phyloP scores from a whole-genome alignment of 2,329 filamentous ascomycete genomes.

The Dothistroma septosporum region DNA sequence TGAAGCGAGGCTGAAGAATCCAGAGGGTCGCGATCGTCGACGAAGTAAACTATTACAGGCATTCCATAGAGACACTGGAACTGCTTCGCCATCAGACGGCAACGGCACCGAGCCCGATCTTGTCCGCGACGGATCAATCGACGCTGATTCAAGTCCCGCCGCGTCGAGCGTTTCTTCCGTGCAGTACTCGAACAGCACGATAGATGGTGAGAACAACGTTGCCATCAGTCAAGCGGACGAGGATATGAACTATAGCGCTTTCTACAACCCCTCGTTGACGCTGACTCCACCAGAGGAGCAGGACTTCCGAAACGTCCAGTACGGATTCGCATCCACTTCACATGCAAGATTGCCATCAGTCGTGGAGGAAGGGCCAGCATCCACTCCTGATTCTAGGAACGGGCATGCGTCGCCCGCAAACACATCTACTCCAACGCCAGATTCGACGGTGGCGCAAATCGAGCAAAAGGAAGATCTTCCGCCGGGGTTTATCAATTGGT shows the following conservation, averaged over 20 bases:
- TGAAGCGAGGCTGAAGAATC: conserved; percentile 6
- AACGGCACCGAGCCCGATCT: not conserved
- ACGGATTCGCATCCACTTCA: not conserved
- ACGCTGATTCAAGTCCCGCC: not conserved
- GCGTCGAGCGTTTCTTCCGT: not conserved
- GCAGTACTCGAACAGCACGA: not conserved
- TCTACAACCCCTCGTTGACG: not conserved
- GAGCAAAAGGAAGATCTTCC: conserved; percentile 10
- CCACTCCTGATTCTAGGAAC: not conserved
- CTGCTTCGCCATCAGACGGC: not conserved
- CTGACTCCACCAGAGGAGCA: not conserved
- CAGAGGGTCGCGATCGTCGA: conserved; percentile 4
- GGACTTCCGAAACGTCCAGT: not conserved
- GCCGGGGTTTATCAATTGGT: conserved; percentile 3
- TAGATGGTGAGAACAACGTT: not conserved
- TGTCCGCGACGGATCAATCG: not conserved
- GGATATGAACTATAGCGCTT: not conserved
- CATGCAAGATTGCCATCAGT: not conserved
- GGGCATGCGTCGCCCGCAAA: not conserved
- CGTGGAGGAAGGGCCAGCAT: not conserved
- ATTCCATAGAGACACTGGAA: not conserved
- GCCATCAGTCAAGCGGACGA: not conserved
- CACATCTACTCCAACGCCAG: not conserved
- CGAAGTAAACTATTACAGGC: not conserved
- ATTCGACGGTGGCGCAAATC: conserved; percentile 2